Evolutionary conservation across 768 basidiomycete species (phyloP).

Genomic region (Lyophyllum shimeji): DNA sequence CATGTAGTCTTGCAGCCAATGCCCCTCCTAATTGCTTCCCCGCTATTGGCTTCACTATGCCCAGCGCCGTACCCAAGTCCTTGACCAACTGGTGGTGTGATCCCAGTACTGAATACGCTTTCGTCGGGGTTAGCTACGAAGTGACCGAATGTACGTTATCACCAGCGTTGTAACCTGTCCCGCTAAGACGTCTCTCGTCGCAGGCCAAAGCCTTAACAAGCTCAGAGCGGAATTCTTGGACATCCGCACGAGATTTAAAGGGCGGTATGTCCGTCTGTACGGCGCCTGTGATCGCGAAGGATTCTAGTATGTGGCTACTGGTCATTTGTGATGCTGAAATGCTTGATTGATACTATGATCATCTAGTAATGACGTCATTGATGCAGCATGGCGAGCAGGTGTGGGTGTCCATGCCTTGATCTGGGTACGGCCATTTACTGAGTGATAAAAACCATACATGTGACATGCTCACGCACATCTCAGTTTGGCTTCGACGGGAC

Average conservation of each 20-base stretch:
- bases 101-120: constrained; percentile 63
- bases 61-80: constrained; percentile 43
- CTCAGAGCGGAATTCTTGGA: constrained; percentile 57
- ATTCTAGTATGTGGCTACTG: constrained; percentile 39
- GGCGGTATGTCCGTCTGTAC: constrained; percentile 66
- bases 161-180: neutral
- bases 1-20: neutral
- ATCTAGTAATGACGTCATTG: constrained; percentile 52
- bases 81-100: constrained; percentile 65
- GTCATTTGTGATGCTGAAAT: neutral
- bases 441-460: neutral
- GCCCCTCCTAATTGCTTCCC: constrained; percentile 21
- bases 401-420: constrained; percentile 73
- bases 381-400: constrained; percentile 68
- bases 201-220: constrained; percentile 57
- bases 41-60: constrained; percentile 40
- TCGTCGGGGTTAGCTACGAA: constrained; percentile 78
- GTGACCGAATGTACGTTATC: constrained; percentile 51
- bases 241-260: constrained; percentile 56
- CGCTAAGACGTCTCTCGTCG: neutral
- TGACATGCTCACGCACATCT: neutral
- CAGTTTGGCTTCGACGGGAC: constrained; percentile 50
- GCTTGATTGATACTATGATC: neutral
- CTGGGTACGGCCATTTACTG: constrained; percentile 48
- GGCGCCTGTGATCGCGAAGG: constrained; percentile 44